Evolutionary conservation across 192 early-diverging fungal genomes (phyloP).

Genomic region (Phycomyces blakesleeanus): DNA sequence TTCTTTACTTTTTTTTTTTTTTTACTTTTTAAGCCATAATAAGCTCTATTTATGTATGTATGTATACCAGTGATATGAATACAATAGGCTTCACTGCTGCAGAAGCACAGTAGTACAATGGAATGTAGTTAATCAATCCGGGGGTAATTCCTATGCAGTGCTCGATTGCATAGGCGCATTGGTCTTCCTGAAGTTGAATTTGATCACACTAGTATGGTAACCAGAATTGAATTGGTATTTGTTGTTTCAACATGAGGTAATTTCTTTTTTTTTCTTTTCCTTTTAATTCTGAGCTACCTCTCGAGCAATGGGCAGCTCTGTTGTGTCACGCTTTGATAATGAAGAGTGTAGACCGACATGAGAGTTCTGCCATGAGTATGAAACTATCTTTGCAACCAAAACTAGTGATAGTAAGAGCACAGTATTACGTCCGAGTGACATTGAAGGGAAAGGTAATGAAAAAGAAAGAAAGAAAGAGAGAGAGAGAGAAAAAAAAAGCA

Average conservation of each 20-base stretch:
- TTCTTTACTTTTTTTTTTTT: too few relatives aligned
- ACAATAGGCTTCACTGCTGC: constrained; percentile 26
- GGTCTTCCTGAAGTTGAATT: constrained; percentile 47
- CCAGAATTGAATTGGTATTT: too few relatives aligned
- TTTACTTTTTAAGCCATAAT: too few relatives aligned
- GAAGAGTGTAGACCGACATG: background rate
- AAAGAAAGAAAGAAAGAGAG: constrained; percentile 3
- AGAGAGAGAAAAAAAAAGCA: background rate
- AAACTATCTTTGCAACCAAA: constrained; percentile 9
- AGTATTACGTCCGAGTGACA: constrained; percentile 13
- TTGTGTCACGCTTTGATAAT: constrained; percentile 8
- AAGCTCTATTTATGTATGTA: too few relatives aligned
- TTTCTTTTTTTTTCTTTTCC: background rate
- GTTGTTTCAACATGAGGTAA: background rate
- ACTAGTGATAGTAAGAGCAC: constrained; percentile 10
- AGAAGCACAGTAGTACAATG: constrained; percentile 53
- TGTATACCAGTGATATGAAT: constrained; percentile 43
- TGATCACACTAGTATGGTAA: constrained; percentile 37
- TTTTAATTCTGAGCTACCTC: background rate
- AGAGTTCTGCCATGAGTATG: constrained; percentile 11
- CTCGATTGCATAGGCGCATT: constrained; percentile 57
- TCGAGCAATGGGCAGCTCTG: background rate
- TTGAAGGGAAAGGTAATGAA: background rate
- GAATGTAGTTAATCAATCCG: constrained; percentile 59
- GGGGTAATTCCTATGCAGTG: constrained; percentile 60